Evolutionary conservation across 2,329 filamentous ascomycete species (phyloP), one percentile per base, ranked within the genome.

Genomic region (Colletotrichum echinochloae): DNA sequence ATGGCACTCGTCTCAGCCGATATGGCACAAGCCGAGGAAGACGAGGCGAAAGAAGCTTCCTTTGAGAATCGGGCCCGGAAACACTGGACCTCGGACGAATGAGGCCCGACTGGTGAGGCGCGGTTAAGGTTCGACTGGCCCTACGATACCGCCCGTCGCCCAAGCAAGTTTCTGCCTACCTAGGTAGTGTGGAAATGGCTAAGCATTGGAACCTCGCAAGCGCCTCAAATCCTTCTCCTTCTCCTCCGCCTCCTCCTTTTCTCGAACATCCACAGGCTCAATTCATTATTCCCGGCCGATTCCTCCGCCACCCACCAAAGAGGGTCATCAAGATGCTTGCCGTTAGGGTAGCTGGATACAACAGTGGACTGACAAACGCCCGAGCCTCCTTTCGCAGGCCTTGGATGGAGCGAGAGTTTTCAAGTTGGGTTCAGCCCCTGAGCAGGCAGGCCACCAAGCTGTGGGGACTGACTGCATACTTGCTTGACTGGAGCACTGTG

Each of bases 281-380:
- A 28, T 23, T 63, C 37, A 46, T 52, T 66, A 56, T 66, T 56
- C 48, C 61, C 65, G 65, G 60, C 55, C 60, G 23, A 46, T 39
- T 68, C 39, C 51, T n/a, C n/a, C n/a, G n/a, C n/a, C n/a, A n/a
- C n/a, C n/a, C n/a, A n/a, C n/a, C n/a, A n/a, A n/a, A n/a, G n/a
- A n/a, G n/a, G n/a, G n/a, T n/a, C n/a, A n/a, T n/a, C n/a, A n/a
- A n/a, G n/a, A n/a, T n/a, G n/a, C n/a, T n/a, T n/a, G n/a, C n/a
- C n/a, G n/a, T n/a, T n/a, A n/a, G n/a, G n/a, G n/a, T n/a, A n/a
- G 14, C 23, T 46, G 41, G 46, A 28, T 20, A 35, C 23, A 48
- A 54, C 39, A 48, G 41, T 57, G 62, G 62, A 46, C 61, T 52
- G 37, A 44, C 12, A 44, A 39, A 41, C 26, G 41, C 54, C 54